These are phyloP conservation scores for Termitomyces sp. DNA, from an alignment of 1,284 basidiomycete genomes.

Conservation along the genomic window DNA sequence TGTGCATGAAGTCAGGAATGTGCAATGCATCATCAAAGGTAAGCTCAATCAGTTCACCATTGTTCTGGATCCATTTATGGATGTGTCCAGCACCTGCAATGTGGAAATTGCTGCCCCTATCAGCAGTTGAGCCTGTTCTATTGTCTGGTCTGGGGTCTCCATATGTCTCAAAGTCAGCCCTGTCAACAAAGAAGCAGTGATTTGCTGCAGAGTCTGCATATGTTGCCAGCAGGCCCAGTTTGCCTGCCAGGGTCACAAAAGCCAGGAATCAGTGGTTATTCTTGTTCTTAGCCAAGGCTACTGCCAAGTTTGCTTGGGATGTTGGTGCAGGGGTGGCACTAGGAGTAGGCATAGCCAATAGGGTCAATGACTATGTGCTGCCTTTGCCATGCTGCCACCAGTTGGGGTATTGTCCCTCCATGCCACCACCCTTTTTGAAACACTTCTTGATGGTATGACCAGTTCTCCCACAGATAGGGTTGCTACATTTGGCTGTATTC, in stretches of 20 bases:
- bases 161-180: background rate
- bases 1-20: background rate
- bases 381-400: too few relatives aligned
- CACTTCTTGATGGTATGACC: background rate
- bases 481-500: background rate
- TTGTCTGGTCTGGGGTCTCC: background rate
- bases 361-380: too few relatives aligned
- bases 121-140: background rate
- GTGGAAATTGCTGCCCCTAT: background rate
- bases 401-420: too few relatives aligned
- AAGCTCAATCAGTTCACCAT: background rate
- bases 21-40: background rate
- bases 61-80: background rate
- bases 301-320: background rate
- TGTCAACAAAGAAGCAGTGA: background rate
- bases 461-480: background rate
- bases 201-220: background rate
- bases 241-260: background rate
- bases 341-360: too few relatives aligned
- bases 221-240: background rate
- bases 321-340: background rate
- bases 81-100: background rate
- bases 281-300: background rate
- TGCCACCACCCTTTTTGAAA: too few relatives aligned
- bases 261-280: background rate